phyloP scores from a whole-genome alignment of 345 rosid genomes.

The Camelina sativa region DNA sequence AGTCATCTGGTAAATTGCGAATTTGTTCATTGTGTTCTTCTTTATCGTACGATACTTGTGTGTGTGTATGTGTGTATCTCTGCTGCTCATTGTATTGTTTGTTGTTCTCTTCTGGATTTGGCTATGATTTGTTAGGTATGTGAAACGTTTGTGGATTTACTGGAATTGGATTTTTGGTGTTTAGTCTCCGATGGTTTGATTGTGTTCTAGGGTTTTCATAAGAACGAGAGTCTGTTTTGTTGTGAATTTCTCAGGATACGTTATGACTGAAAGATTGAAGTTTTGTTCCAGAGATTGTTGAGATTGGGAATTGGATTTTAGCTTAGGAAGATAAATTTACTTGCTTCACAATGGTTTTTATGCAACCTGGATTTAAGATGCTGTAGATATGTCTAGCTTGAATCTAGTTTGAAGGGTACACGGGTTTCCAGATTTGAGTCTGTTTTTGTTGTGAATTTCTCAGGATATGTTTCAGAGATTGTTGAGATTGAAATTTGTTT shows the following conservation, averaged over 20 bases:
- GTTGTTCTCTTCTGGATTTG: conserved; percentile 13
- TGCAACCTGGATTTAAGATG: conserved; percentile 7
- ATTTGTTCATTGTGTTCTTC: conserved; percentile 30
- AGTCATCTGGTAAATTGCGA: conserved; percentile 37
- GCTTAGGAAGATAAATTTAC: not conserved
- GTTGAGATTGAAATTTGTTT: not conserved
- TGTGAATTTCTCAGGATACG: conserved; percentile 14
- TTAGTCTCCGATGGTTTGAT: conserved; percentile 34
- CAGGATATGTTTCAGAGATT: conserved; percentile 1
- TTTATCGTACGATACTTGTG: not conserved
- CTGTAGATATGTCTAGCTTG: conserved; percentile 1
- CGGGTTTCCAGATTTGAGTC: conserved; percentile 41
- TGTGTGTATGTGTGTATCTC: conserved; percentile 22
- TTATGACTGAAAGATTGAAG: conserved; percentile 1
- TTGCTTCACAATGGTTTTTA: conserved; percentile 14
- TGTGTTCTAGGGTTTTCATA: conserved; percentile 41
- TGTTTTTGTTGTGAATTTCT: conserved; percentile 17
- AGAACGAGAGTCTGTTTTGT: not conserved
- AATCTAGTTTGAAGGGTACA: conserved; percentile 11
- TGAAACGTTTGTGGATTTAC: conserved; percentile 30
- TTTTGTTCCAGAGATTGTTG: conserved; percentile 13
- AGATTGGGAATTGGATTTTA: conserved; percentile 13
- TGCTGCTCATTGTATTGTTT: conserved; percentile 22
- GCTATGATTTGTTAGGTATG: conserved; percentile 17
- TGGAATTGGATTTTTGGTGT: conserved; percentile 32